Base-by-base conservation (phyloP, 2,329 filamentous ascomycete genomes). In the Stenocarpella maydis region DNA sequence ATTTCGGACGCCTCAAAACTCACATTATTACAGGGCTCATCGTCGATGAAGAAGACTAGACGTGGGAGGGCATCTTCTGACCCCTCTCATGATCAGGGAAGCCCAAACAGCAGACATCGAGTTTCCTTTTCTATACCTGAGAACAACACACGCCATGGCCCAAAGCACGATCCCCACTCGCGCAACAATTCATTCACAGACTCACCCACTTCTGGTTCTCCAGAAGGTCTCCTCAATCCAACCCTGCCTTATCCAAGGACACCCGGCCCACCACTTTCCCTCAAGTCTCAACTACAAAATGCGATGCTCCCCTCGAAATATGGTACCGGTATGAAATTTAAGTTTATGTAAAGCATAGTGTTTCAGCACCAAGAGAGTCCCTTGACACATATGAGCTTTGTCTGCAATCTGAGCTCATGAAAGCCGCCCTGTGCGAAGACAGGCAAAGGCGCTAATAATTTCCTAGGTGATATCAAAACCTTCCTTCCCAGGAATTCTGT, bases 121-220 rank as follows among this genome's bases (percentile, higher is more conserved):
- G 50, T 53, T n/a, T 53, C 50, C 7, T 53, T 53, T 53, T 34
- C 49, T 12, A 52, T 52, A 31, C 49, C 49, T 14, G 49, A 52
- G 49, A 28, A 52, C 26, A 28, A 5, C 2, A 37, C 7, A 15
- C 49, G 17, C 14, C 50, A n/a, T n/a, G 31, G 28, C 31, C 50
- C 50, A 7, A 34, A 53, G 9, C 17, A 28, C 10, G 26, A 26
- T 19, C 17, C 28, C 3, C 15, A 28, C 50, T 34, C 19, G 26
- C 10, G 28, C 26, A n/a, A n/a, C 17, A 34, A 53, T 53, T 17
- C 50, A 31, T 34, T 52, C 28, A 53, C 50, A 14, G 26, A 53
- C 4, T 53, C 50, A 12, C 50, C 50, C 2, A 34, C 26, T 34
- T 34, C 15, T 34, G 28, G 34, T 12, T 53, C 50, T 53, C 50